Base-by-base conservation (phyloP, 2,329 filamentous ascomycete genomes). In the Mycosphaerelloides madeirae region DNA sequence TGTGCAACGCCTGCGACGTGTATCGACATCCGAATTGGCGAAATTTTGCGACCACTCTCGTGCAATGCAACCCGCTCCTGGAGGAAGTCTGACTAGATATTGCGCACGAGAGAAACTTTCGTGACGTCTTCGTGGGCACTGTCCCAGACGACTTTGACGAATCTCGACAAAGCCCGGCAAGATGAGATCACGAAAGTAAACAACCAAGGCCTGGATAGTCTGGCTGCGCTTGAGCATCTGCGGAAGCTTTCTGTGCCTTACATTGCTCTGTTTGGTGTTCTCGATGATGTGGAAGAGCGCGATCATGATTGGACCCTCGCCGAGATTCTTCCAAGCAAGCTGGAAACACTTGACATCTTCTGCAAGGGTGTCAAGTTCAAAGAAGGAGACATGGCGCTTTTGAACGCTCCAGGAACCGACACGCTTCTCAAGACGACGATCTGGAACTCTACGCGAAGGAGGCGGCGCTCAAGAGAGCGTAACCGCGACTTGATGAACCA, bases 251-350 rank as follows among this genome's bases (percentile, higher is more conserved):
- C 36, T 3, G 41, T 31, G 14, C 41, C 37, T 11, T n/a, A 28
- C 14, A 37, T 38, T 14, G 37, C 28, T 12, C 20, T 41, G 8
- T 49, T 42, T 25, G 42, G 38, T n/a, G 16, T 37, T 6, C 42
- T 41, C 16, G 41, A 49, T 19, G 20, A 49, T 9, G 29, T 29
- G 15, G 33, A 31, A 22, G 36, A 37, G 37, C 33, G 41, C 11
- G 41, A 44, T 28, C 25, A 38, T 14, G 36, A 44, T 16, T 48
- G 45, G 41, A 48, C 31, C 11, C 38, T 48, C 18, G 41, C 22
- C 20, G 19, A 40, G 20, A 39, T 44, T 8, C 37, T 44, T 12
- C 41, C 41, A 3, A 28, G 15, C n/a, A 20, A n/a, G 3, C 36
- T 44, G 11, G 29, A 48, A 29, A 36, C 37, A 29, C 15, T 41